Conservation (phyloP, 2,329 filamentous ascomycete genomes). For the Coniochaeta prunicola region DNA sequence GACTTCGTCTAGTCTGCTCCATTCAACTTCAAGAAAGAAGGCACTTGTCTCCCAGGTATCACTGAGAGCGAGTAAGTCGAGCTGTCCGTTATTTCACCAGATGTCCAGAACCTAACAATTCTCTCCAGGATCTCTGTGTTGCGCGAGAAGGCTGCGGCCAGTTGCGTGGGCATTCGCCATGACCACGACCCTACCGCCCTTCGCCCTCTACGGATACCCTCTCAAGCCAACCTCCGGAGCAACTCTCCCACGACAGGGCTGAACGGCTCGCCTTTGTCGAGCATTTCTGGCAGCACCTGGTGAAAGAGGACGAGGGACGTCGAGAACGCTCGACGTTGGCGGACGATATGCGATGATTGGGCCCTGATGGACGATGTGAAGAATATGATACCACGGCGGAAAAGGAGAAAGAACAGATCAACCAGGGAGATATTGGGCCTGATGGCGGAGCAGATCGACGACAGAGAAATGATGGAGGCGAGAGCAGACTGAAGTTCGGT, state of each 20-base stretch:
- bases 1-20: conserved; percentile 41
- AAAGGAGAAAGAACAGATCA: not conserved
- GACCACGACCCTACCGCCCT: conserved; percentile 12
- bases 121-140: conserved; percentile 35
- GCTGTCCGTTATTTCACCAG: conserved; percentile 1
- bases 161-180: conserved; percentile 38
- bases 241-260: conserved; percentile 2
- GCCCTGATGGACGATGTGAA: not conserved
- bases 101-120: not conserved
- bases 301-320: not conserved
- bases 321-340: not conserved
- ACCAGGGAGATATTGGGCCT: not conserved
- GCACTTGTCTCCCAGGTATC: conserved; percentile 45
- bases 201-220: conserved; percentile 11
- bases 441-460: not conserved
- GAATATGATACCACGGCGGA: not conserved
- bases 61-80: conserved; percentile 50
- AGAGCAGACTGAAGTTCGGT: not conserved
- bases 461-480: not conserved
- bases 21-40: conserved; percentile 50
- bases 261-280: not conserved
- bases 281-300: not conserved
- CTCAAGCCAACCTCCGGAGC: conserved; percentile 11
- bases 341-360: not conserved
- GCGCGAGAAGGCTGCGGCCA: conserved; percentile 44